These are phyloP conservation scores for Pythium dissotocum DNA, from an alignment of 352 stramenopile species.

Conservation along the genomic window DNA sequence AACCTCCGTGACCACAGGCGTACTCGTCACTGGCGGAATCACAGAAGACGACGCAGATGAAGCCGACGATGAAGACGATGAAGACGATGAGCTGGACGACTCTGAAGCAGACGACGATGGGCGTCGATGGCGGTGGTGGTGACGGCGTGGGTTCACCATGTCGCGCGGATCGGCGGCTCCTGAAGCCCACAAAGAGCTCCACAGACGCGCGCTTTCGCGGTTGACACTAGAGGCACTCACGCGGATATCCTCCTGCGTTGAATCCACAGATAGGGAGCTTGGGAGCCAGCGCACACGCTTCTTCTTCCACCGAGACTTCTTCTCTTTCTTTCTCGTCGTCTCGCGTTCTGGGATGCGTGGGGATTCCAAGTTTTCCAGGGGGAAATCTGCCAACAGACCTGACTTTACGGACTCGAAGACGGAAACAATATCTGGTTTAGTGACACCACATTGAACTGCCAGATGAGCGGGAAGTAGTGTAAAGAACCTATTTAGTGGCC, in stretches of 20 bases:
- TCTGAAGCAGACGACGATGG: slow-evolving; percentile 10
- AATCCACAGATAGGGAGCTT: not conserved
- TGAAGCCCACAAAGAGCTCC: not conserved
- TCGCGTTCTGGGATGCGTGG: not conserved
- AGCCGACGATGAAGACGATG: slow-evolving; percentile 12
- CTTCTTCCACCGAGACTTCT: not conserved
- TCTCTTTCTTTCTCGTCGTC: slow-evolving; percentile 3
- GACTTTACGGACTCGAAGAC: slow-evolving; percentile 1
- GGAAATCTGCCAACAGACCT: slow-evolving; percentile 4
- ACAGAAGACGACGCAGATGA: slow-evolving; percentile 2
- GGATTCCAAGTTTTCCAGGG: not conserved
- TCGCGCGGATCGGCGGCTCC: slow-evolving; percentile 3
- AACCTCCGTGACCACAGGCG: not conserved
- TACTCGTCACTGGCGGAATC: not conserved
- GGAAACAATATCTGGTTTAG: slow-evolving; percentile 10
- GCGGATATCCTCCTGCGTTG: not conserved
- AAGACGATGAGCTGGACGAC: slow-evolving; percentile 12
- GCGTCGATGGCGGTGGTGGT: slow-evolving; percentile 13
- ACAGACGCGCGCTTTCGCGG: not conserved
- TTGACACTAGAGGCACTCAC: not conserved
- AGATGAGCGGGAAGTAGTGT: not conserved
- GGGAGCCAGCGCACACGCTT: not conserved
- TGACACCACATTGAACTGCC: slow-evolving; percentile 22
- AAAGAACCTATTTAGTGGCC: not conserved
- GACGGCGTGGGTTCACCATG: slow-evolving; percentile 23